phyloP scores from a whole-genome alignment of 2,329 filamentous ascomycete genomes.

The Diaporthe ilicicola region DNA sequence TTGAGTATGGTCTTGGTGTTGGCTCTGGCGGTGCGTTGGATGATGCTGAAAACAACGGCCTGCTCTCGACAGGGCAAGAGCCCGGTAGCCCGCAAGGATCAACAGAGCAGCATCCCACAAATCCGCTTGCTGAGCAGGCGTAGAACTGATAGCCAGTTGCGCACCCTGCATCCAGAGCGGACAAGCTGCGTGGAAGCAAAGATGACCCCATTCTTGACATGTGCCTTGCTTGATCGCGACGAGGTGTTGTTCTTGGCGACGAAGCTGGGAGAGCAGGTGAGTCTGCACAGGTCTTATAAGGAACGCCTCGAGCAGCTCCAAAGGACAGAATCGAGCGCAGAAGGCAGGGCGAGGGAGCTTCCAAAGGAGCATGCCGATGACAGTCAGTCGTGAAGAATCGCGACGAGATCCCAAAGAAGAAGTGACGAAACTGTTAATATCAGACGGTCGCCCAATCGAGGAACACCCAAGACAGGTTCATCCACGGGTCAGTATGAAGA shows the following conservation, averaged over 20 bases:
- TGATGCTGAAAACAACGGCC: constrained; percentile 18
- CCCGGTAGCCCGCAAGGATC: constrained; percentile 49
- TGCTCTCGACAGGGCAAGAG: constrained; percentile 41
- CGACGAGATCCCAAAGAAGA: neutral
- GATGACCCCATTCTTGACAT: constrained; percentile 8
- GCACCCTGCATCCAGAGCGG: constrained; percentile 38
- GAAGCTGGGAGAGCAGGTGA: neutral
- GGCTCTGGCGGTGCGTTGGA: constrained; percentile 30
- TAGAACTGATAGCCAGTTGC: constrained; percentile 45
- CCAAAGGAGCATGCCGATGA: neutral
- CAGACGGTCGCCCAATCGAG: constrained; percentile 3
- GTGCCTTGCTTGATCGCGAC: neutral
- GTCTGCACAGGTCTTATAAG: neutral
- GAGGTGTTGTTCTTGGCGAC: neutral
- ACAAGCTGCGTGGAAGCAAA: constrained; percentile 3
- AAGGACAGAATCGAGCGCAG: neutral
- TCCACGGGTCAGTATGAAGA: constrained; percentile 4
- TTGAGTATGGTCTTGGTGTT: neutral
- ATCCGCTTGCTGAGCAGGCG: constrained; percentile 46
- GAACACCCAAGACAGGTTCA: constrained; percentile 1
- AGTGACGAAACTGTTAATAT: constrained; percentile 15
- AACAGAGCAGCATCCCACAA: constrained; percentile 55
- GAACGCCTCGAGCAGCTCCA: neutral
- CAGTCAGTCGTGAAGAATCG: constrained; percentile 5
- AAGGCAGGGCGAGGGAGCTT: neutral